phyloP scores from a whole-genome alignment of 225 moss, liverwort and hornwort genomes.

The Ulota crispa region DNA sequence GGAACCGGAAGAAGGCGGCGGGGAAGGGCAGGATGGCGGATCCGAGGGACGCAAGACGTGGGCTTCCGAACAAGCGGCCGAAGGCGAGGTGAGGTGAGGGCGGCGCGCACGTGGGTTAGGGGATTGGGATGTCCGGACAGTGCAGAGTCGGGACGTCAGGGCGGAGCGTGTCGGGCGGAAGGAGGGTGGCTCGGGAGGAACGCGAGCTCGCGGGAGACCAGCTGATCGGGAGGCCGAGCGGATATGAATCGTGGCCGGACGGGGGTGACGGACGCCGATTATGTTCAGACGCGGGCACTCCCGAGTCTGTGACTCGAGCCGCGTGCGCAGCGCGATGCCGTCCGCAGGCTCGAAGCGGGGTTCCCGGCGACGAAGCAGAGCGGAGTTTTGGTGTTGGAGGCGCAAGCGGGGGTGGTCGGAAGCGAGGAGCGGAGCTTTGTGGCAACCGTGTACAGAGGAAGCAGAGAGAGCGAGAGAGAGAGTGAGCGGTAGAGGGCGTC shows the following conservation, averaged over 20 bases:
- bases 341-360: neutral
- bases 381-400: conserved; percentile 24
- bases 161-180: neutral
- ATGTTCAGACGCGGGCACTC: neutral
- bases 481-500: neutral
- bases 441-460: conserved; percentile 29
- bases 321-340: neutral
- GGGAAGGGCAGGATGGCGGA: conserved; percentile 83
- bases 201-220: neutral
- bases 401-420: neutral
- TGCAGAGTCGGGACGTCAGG: neutral
- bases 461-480: neutral
- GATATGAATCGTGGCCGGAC: neutral
- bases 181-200: neutral
- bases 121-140: neutral
- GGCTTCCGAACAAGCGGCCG: conserved; percentile 71
- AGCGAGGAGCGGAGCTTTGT: neutral
- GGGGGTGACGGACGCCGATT: neutral
- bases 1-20: conserved; percentile 75
- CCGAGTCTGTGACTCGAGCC: neutral
- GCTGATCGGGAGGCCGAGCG: neutral
- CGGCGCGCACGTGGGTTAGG: neutral
- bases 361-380: neutral
- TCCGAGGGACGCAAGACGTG: conserved; percentile 53
- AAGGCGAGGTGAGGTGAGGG: conserved; percentile 67